Percentiles rank a stretch among this genome's conserved stretches.
Conservation (phyloP, 2,329 filamentous ascomycete species). For the Colletotrichum tofieldiae region DNA sequence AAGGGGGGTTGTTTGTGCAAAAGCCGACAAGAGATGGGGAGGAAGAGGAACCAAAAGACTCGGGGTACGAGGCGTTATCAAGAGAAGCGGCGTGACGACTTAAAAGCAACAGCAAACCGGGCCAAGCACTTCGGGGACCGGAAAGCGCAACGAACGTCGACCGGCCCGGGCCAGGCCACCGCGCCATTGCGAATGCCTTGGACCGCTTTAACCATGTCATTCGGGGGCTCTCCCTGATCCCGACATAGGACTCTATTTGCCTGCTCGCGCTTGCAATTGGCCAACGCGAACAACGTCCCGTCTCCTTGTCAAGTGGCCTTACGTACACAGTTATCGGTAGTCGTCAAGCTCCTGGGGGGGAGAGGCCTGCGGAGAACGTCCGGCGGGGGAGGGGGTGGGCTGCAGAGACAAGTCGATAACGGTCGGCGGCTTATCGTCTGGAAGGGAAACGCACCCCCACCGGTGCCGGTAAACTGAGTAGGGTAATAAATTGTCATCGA, state of each 20-base stretch:
- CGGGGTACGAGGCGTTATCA: neutral
- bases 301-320: conserved; percentile 1
- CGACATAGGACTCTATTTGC: neutral
- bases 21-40: neutral
- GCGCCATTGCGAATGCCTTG: conserved; percentile 6
- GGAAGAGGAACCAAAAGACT: neutral
- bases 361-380: conserved; percentile 29
- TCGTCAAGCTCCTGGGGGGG: neutral
- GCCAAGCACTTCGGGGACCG: conserved; percentile 27
- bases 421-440: neutral
- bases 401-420: neutral
- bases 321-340: conserved; percentile 18
- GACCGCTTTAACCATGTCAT: neutral
- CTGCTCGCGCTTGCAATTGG: conserved; percentile 5
- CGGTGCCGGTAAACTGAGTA: conserved; percentile 7
- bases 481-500: conserved; percentile 33
- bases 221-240: neutral
- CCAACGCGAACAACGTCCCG: conserved; percentile 7
- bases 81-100: conserved; percentile 14
- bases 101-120: neutral
- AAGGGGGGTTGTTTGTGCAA: neutral
- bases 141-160: conserved; percentile 23
- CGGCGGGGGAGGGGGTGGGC: neutral
- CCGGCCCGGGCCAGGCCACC: conserved; percentile 30
- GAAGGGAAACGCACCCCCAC: neutral